Percentiles rank a stretch among this genome's conserved stretches.
phyloP scores from a whole-genome alignment of 2,329 filamentous ascomycete species.

The Cadophora luteo-olivacea region DNA sequence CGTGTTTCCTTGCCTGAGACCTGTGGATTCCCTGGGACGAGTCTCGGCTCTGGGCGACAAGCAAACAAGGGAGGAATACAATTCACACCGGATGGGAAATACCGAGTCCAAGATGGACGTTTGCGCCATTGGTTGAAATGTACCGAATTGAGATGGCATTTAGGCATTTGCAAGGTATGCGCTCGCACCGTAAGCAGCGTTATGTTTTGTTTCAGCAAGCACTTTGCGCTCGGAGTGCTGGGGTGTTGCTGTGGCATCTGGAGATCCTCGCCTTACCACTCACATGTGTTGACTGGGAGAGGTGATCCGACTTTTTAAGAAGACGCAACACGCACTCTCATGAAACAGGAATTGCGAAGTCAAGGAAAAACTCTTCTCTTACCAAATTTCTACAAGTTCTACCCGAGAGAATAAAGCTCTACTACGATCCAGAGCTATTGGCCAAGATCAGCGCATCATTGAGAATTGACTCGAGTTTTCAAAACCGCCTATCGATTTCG shows the following conservation, averaged over 20 bases:
- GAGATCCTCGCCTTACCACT: conserved; percentile 10
- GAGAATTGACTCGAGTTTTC: conserved; percentile 19
- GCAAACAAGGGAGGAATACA: neutral
- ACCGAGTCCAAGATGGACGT: neutral
- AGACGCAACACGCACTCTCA: neutral
- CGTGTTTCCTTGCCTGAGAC: neutral
- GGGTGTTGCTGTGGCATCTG: conserved; percentile 9
- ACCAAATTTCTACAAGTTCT: neutral
- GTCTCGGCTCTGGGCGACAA: neutral
- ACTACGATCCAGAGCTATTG: conserved; percentile 5
- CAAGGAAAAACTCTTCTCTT: neutral
- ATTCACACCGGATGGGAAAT: neutral
- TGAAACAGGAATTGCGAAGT: conserved; percentile 8
- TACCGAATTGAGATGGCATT: conserved; percentile 1
- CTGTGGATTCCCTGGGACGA: neutral
- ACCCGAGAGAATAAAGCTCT: neutral
- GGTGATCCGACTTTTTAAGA: neutral
- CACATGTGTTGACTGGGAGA: neutral
- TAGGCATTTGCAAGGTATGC: neutral
- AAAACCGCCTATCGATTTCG: neutral
- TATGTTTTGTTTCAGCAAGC: conserved; percentile 12
- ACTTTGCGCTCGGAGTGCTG: neutral
- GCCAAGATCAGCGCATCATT: conserved; percentile 22
- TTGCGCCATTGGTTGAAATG: neutral
- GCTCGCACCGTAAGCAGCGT: conserved; percentile 5